A percentile compares a stretch with the other conserved stretches of the same genome.
These are phyloP conservation scores for Cinnamomum chago DNA, from an alignment of 164 flowering plant genomes.

Conservation along the genomic window DNA sequence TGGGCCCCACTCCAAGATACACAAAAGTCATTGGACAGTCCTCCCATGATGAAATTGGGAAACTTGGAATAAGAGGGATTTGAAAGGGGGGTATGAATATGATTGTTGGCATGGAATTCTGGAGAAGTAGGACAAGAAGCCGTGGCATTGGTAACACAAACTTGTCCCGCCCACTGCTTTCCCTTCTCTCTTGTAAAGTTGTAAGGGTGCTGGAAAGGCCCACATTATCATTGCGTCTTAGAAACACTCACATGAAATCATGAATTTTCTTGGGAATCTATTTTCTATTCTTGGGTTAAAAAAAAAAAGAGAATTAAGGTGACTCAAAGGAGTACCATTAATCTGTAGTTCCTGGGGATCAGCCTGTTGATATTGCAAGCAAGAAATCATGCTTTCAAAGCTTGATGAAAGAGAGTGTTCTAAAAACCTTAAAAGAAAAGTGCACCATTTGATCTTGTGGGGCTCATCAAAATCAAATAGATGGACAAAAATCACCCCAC, in stretches of 20 bases:
- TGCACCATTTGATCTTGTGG: too few relatives aligned
- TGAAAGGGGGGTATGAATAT: background rate
- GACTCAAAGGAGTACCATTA: too few relatives aligned
- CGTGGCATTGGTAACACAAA: background rate
- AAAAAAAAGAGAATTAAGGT: too few relatives aligned
- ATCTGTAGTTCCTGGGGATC: too few relatives aligned
- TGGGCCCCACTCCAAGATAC: background rate
- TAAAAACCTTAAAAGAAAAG: too few relatives aligned
- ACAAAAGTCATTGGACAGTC: too few relatives aligned
- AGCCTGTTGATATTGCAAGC: too few relatives aligned
- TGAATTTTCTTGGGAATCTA: background rate
- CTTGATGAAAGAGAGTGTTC: too few relatives aligned
- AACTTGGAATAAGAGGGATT: background rate
- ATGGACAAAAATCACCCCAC: too few relatives aligned
- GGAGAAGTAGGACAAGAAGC: background rate
- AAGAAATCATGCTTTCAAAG: too few relatives aligned
- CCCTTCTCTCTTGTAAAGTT: background rate
- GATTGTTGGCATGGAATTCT: slow-evolving; percentile 6
- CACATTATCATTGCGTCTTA: background rate
- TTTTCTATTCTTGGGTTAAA: too few relatives aligned
- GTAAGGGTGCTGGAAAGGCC: background rate
- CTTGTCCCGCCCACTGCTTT: background rate
- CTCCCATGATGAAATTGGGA: background rate
- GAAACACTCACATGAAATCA: slow-evolving; percentile 1
- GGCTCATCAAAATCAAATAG: too few relatives aligned